Percentiles rank a stretch among this genome's conserved stretches.
Evolutionary conservation across 2,329 filamentous ascomycete species (phyloP).

Genomic region (Penicillium sclerotigenum): DNA sequence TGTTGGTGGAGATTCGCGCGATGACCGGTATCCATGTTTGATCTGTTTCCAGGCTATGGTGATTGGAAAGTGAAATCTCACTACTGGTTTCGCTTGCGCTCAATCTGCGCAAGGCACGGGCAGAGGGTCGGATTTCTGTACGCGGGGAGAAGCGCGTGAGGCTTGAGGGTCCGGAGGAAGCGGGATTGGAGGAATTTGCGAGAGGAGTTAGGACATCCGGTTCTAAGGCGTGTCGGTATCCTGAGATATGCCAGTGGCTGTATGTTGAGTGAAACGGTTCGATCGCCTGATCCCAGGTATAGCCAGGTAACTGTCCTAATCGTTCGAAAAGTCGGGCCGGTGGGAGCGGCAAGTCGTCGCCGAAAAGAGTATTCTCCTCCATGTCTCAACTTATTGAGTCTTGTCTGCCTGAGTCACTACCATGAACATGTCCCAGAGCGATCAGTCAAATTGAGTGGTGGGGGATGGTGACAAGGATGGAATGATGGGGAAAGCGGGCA

Average conservation of each 20-base stretch:
- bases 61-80: constrained; percentile 42
- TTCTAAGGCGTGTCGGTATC: constrained; percentile 55
- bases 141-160: constrained; percentile 45
- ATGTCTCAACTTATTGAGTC: constrained; percentile 21
- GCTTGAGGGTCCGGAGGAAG: constrained; percentile 42
- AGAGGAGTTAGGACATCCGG: constrained; percentile 48
- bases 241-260: constrained; percentile 80
- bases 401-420: constrained; percentile 4
- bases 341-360: constrained; percentile 52
- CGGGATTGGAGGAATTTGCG: constrained; percentile 33
- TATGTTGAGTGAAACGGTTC: constrained; percentile 61
- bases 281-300: constrained; percentile 68
- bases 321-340: constrained; percentile 69
- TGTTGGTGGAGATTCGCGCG: constrained; percentile 77
- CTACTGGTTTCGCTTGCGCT: constrained; percentile 53
- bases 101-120: constrained; percentile 44
- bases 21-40: constrained; percentile 62
- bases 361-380: constrained; percentile 40
- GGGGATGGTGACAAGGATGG: constrained; percentile 3
- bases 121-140: constrained; percentile 39
- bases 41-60: constrained; percentile 21
- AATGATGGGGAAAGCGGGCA: constrained; percentile 18
- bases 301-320: constrained; percentile 68
- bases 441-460: not conserved
- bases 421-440: constrained; percentile 17